Percentiles rank a stretch among this genome's conserved stretches.
Conservation (phyloP, 176 grass and related monocot species). For the Coix lacrymajobi region DNA sequence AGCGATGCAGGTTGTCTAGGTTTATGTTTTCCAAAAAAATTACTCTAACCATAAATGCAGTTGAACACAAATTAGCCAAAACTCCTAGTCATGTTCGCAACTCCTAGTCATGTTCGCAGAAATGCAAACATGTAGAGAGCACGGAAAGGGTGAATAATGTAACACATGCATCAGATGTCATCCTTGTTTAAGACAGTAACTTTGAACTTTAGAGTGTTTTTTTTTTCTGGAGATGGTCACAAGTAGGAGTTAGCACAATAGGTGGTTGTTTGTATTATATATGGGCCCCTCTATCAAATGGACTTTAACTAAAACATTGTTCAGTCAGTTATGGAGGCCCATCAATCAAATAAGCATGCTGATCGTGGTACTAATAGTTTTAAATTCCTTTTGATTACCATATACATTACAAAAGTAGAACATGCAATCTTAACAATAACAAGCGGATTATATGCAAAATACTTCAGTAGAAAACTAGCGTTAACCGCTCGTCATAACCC, state of each 20-base stretch:
- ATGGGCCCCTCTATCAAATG: not conserved
- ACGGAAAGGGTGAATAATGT: not conserved
- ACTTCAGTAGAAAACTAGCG: not conserved
- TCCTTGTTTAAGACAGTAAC: not conserved
- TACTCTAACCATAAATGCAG: not conserved
- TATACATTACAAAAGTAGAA: not conserved
- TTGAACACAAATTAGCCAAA: not conserved
- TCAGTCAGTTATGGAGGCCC: not conserved
- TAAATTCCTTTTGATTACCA: not conserved
- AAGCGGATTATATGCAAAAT: not conserved
- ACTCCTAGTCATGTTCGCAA: not conserved
- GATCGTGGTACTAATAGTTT: not conserved
- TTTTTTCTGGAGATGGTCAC: not conserved
- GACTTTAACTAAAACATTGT: not conserved
- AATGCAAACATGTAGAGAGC: not conserved
- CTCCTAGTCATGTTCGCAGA: not conserved
- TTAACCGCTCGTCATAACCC: not conserved
- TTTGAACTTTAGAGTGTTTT: not conserved
- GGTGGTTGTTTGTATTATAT: conserved; percentile 5
- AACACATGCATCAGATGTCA: not conserved
- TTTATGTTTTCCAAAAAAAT: conserved; percentile 19
- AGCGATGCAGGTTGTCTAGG: conserved; percentile 26
- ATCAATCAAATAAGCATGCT: not conserved
- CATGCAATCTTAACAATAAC: not conserved
- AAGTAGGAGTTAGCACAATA: not conserved